phyloP scores from a whole-genome alignment of 169 alveolate genomes.

The Babesia ovata region DNA sequence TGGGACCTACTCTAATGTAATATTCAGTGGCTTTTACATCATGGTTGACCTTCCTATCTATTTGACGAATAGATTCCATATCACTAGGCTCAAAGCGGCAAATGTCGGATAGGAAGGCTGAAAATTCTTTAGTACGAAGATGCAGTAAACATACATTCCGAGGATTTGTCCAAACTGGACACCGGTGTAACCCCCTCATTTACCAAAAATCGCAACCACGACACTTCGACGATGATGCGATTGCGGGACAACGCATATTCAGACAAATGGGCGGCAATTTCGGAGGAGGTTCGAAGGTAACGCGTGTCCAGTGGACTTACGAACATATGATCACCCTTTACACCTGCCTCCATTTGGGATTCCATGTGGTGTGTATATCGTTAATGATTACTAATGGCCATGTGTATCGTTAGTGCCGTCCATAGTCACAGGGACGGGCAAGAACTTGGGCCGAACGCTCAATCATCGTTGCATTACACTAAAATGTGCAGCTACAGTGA shows the following conservation, averaged over 20 bases:
- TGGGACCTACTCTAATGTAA: conserved; percentile 82
- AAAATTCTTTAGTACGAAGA: not conserved
- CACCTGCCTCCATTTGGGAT: not conserved
- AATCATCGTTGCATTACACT: too few relatives aligned
- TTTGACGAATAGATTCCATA: conserved; percentile 78
- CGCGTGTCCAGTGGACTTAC: conserved; percentile 90
- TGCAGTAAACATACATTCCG: conserved; percentile 36
- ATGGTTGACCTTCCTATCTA: conserved; percentile 88
- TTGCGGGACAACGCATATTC: conserved; percentile 88
- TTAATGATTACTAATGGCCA: too few relatives aligned
- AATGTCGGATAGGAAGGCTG: conserved; percentile 29
- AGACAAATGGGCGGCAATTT: conserved; percentile 78
- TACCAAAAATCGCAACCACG: conserved; percentile 86
- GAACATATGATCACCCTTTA: not conserved
- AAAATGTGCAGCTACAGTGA: too few relatives aligned
- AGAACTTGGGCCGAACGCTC: too few relatives aligned
- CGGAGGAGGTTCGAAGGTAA: conserved; percentile 73
- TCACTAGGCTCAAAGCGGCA: conserved; percentile 73
- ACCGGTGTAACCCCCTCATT: conserved; percentile 74
- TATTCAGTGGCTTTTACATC: conserved; percentile 94
- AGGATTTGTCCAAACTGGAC: conserved; percentile 56
- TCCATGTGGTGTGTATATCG: too few relatives aligned
- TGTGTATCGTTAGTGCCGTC: too few relatives aligned
- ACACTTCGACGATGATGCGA: conserved; percentile 87
- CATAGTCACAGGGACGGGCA: too few relatives aligned